These are phyloP conservation scores for Wickerhamomyces bisporus DNA, from an alignment of 805 yeast genomes.

Conservation along the genomic window DNA sequence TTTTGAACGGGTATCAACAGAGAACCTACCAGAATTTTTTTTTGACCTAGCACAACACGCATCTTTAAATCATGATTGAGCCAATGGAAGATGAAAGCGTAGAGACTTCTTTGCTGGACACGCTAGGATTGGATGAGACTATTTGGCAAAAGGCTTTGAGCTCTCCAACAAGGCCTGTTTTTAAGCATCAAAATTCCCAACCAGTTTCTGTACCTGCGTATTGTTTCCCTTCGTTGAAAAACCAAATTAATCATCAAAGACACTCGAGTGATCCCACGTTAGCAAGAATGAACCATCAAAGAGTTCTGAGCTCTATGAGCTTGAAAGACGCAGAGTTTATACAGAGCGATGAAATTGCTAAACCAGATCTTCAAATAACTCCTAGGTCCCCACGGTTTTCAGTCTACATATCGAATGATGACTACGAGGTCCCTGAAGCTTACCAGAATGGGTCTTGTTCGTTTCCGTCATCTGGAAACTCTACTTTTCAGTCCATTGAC, in stretches of 20 bases:
- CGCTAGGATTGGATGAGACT: conserved; percentile 7
- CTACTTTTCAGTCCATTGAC: neutral
- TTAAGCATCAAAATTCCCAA: neutral
- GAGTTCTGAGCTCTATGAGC: neutral
- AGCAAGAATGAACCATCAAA: neutral
- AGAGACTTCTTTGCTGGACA: neutral
- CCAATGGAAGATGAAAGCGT: neutral
- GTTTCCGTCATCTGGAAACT: no score
- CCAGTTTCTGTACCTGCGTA: conserved; percentile 11
- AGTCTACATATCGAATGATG: conserved; percentile 11
- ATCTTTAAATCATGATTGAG: no score
- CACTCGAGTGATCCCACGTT: neutral
- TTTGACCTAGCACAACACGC: no score
- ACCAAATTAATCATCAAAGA: neutral
- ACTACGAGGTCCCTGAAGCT: conserved; percentile 6
- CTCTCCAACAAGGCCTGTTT: conserved; percentile 3
- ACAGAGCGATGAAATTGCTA: neutral
- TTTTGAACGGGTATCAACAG: no score
- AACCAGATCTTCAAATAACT: neutral
- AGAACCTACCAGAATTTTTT: no score
- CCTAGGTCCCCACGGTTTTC: conserved; percentile 3
- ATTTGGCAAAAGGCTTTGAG: conserved; percentile 10
- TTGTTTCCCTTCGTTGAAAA: conserved; percentile 13
- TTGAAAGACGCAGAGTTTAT: neutral
- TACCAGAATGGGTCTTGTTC: conserved; percentile 1